A percentile compares a stretch with the other conserved stretches of the same genome.
phyloP scores from a whole-genome alignment of 164 flowering plant species.

The Malania oleifera region DNA sequence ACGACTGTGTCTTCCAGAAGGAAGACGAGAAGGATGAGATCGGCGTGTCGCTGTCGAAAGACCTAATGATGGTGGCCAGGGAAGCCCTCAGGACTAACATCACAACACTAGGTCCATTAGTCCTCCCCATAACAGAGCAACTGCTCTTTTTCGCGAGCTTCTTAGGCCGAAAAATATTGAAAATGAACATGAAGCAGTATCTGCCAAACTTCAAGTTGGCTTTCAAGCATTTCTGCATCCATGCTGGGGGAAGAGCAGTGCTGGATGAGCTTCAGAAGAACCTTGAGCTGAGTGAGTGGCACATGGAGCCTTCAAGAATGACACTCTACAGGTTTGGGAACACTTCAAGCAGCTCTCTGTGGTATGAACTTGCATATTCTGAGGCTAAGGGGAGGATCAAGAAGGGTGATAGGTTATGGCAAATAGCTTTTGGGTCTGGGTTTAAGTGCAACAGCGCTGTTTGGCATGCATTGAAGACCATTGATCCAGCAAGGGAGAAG shows the following conservation, averaged over 20 bases:
- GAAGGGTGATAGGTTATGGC: not conserved
- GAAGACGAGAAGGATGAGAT: not conserved
- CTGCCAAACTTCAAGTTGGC: not conserved
- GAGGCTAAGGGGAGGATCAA: constrained; percentile 2
- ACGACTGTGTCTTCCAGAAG: constrained; percentile 1
- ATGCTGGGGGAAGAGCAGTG: not conserved
- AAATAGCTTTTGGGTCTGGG: not conserved
- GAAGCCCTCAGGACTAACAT: not conserved
- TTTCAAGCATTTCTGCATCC: not conserved
- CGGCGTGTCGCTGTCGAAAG: constrained; percentile 2
- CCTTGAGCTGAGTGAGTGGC: not conserved
- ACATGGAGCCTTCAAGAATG: constrained; percentile 1
- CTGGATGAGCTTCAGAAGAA: not conserved
- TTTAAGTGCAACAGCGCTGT: constrained; percentile 1
- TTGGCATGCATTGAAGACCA: not conserved
- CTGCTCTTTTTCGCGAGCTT: not conserved
- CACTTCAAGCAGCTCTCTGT: not conserved
- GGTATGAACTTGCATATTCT: not conserved
- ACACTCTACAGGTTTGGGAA: not conserved
- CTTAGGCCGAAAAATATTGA: not conserved
- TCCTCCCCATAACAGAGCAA: constrained; percentile 5
- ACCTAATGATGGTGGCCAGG: constrained; percentile 1
- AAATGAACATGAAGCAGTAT: not conserved
- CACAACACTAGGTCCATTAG: constrained; percentile 1
- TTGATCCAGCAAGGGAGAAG: too few species aligned